phyloP scores from a whole-genome alignment of 2,329 filamentous ascomycete genomes.

The Trichoderma semiorbis region DNA sequence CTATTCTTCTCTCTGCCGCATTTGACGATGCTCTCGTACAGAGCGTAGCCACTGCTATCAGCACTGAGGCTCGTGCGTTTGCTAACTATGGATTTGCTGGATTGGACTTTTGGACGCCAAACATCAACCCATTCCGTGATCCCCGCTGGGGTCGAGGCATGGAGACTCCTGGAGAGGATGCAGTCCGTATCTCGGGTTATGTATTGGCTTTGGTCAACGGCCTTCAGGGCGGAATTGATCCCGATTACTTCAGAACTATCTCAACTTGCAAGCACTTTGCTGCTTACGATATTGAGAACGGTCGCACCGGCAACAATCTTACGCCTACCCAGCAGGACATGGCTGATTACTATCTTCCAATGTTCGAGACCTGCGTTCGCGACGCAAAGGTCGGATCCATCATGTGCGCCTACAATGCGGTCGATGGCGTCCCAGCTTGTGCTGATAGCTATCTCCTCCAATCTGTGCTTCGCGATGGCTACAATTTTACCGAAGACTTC shows the following conservation, averaged over 20 bases:
- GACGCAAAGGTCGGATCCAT: slow-evolving; percentile 56
- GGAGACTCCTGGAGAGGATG: slow-evolving; percentile 59
- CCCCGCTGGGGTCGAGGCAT: slow-evolving; percentile 61
- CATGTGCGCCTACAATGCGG: slow-evolving; percentile 61
- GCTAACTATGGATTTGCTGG: slow-evolving; percentile 56
- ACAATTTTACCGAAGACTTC: slow-evolving; percentile 58
- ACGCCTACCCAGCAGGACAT: slow-evolving; percentile 59
- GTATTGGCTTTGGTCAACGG: slow-evolving; percentile 52
- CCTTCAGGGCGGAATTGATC: slow-evolving; percentile 39
- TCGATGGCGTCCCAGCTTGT: slow-evolving; percentile 65
- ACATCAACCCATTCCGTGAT: slow-evolving; percentile 63
- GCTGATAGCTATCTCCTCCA: slow-evolving; percentile 60
- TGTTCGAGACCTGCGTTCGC: slow-evolving; percentile 61
- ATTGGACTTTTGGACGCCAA: slow-evolving; percentile 62
- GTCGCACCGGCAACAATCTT: slow-evolving; percentile 54
- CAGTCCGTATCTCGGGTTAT: slow-evolving; percentile 47
- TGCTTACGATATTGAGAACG: slow-evolving; percentile 54
- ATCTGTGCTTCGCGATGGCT: slow-evolving; percentile 61
- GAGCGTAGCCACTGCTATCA: slow-evolving; percentile 52
- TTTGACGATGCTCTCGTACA: slow-evolving; percentile 62
- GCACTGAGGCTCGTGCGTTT: slow-evolving; percentile 62
- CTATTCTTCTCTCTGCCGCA: slow-evolving; percentile 59
- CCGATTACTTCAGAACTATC: slow-evolving; percentile 37
- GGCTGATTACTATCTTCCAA: slow-evolving; percentile 63
- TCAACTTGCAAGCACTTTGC: slow-evolving; percentile 60